Conservation (phyloP, 495 filamentous ascomycete species). For the Podospora pseudoanserina region DNA sequence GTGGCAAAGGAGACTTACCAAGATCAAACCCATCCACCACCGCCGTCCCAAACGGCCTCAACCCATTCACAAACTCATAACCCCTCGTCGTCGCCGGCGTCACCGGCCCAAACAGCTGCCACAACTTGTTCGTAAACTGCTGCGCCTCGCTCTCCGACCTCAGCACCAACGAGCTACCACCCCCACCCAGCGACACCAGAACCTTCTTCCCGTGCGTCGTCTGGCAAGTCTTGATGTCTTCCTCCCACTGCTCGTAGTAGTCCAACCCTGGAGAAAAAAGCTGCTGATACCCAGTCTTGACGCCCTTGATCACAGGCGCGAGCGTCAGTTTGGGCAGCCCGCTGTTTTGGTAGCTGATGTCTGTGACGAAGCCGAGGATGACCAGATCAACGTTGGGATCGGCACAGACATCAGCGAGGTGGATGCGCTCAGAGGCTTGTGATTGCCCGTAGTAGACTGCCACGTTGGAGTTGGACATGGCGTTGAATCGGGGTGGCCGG, state of each 20-base stretch:
- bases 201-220: conserved; percentile 53
- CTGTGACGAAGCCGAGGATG: conserved; percentile 22
- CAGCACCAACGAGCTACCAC: conserved; percentile 46
- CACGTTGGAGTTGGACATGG: conserved; percentile 12
- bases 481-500: conserved; percentile 13
- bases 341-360: background rate
- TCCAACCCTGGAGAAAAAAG: conserved; percentile 10
- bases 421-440: background rate
- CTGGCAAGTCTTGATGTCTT: conserved; percentile 60
- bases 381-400: conserved; percentile 25
- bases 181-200: conserved; percentile 60
- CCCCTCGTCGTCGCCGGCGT: conserved; percentile 11
- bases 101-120: conserved; percentile 58
- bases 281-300: conserved; percentile 10
- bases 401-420: conserved; percentile 15
- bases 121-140: conserved; percentile 56
- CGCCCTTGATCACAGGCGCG: conserved; percentile 1
- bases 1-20: background rate
- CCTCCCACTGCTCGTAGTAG: conserved; percentile 16
- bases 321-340: background rate
- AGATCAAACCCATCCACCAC: conserved; percentile 59
- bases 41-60: conserved; percentile 51
- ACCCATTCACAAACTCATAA: background rate
- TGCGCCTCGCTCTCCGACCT: conserved; percentile 45
- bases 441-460: conserved; percentile 21